These are phyloP conservation scores for Calycina marina DNA, from an alignment of 2,329 filamentous ascomycete genomes.

Conservation along the genomic window DNA sequence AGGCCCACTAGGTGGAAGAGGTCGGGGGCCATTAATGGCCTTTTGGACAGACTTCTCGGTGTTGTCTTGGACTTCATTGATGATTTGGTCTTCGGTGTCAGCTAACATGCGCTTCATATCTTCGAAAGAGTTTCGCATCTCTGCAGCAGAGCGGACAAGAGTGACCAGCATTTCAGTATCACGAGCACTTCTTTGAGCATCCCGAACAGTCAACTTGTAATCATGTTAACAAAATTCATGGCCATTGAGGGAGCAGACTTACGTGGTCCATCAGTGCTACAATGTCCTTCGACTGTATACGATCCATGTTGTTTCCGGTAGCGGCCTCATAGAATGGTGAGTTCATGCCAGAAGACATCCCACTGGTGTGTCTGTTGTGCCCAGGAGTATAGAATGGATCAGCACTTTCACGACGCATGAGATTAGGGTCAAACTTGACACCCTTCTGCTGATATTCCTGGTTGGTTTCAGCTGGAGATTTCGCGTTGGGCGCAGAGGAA, in stretches of 20 bases:
- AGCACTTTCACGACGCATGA: slow-evolving; percentile 34
- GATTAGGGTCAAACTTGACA: slow-evolving; percentile 35
- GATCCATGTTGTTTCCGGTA: slow-evolving; percentile 75
- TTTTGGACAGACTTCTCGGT: slow-evolving; percentile 76
- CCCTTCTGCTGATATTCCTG: slow-evolving; percentile 30
- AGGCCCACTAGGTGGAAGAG: slow-evolving; percentile 51
- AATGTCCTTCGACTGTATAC: slow-evolving; percentile 92
- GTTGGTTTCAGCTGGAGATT: slow-evolving; percentile 32
- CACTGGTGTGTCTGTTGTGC: slow-evolving; percentile 59
- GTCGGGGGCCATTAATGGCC: slow-evolving; percentile 72
- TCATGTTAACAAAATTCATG: background rate
- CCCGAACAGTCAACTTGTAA: slow-evolving; percentile 66
- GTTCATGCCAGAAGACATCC: slow-evolving; percentile 80
- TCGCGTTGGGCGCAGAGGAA: slow-evolving; percentile 48
- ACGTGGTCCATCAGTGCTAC: slow-evolving; percentile 94
- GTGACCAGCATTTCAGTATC: slow-evolving; percentile 95
- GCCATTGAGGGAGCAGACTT: slow-evolving; percentile 29
- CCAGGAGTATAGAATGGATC: slow-evolving; percentile 53
- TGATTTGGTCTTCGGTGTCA: slow-evolving; percentile 79
- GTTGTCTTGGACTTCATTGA: slow-evolving; percentile 74
- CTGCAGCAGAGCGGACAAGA: slow-evolving; percentile 80
- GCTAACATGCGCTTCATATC: slow-evolving; percentile 88
- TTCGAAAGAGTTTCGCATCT: slow-evolving; percentile 94
- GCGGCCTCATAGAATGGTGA: slow-evolving; percentile 84
- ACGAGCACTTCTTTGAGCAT: slow-evolving; percentile 87